Base-by-base conservation (phyloP, 2,329 filamentous ascomycete genomes). In the Aspergillus fumigatus region DNA sequence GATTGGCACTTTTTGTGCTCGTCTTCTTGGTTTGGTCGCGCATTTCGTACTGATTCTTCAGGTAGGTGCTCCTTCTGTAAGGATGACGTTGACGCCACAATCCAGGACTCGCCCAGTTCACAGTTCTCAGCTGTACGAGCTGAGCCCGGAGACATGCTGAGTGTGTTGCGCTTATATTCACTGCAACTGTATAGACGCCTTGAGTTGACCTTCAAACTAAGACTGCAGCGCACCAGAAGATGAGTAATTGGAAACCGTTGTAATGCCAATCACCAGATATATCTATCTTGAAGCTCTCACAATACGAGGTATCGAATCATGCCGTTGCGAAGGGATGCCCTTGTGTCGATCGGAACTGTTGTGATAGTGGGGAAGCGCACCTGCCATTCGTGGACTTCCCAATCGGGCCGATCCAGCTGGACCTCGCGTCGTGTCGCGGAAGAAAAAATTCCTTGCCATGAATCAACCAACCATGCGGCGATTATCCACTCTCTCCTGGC, bases 31-130 rank as follows among this genome's bases (percentile, higher is more conserved):
- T 40, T 54, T 21, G 54, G 35, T 38, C 10, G 51, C 23, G 54
- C 61, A 10, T 43, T 62, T 38, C 53, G 63, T 21, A 48, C 52
- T 32, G 61, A 52, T 41, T 57, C 47, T 7, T 57, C 48, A 32
- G 56, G 40, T 50, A 47, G 26, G 17, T 58, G 49, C 17, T 61
- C 56, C 14, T 66, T 62, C 9, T 56, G 27, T 14, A 47, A 14
- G 59, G 57, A n/a, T 43, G 53, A 47, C 43, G 56, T 56, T 21
- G 62, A 67, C 27, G 72, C 64, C n/a, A 74, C 63, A 27, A 75
- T 68, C 73, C 73, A 75, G 45, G 73, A 75, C 48, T 74, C 72
- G 8, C 67, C 71, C 54, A 75, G 59, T 35, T 63, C 58, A 32
- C 67, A 62, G 50, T 51, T 54, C 4, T 29, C 53, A n/a, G 56